These are phyloP conservation scores for Neonectria sp. DNA, from an alignment of 2,329 filamentous ascomycete genomes.

Conservation along the genomic window DNA sequence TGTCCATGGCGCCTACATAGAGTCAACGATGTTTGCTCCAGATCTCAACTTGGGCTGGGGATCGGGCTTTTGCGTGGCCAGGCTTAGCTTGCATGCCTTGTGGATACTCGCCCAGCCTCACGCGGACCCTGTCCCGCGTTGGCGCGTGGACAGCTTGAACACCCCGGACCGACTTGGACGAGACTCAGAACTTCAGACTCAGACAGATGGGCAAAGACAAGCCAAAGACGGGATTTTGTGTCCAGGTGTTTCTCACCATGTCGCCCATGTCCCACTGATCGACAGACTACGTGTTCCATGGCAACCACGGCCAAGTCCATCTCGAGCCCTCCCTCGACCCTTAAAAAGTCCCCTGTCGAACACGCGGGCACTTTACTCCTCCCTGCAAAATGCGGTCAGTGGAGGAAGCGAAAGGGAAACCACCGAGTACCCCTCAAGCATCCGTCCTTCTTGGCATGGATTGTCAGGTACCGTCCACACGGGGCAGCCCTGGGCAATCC, in stretches of 20 bases:
- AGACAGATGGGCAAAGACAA: background rate
- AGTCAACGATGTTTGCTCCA: slow-evolving; percentile 42
- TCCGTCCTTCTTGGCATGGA: slow-evolving; percentile 22
- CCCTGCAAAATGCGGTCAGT: background rate
- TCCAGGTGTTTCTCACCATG: background rate
- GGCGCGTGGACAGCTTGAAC: slow-evolving; percentile 1
- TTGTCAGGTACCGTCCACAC: slow-evolving; percentile 24
- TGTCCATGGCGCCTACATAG: slow-evolving; percentile 25
- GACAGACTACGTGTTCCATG: background rate
- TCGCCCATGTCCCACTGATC: background rate
- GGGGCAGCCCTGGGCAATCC: slow-evolving; percentile 6
- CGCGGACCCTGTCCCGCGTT: slow-evolving; percentile 8
- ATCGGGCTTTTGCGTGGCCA: slow-evolving; percentile 28
- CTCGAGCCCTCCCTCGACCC: too few species aligned
- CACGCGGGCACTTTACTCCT: background rate
- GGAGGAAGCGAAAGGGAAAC: background rate
- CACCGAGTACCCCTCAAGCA: background rate
- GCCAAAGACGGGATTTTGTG: too few species aligned
- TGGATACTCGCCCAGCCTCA: slow-evolving; percentile 29
- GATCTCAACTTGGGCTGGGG: slow-evolving; percentile 46
- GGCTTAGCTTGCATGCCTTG: slow-evolving; percentile 22
- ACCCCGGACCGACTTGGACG: slow-evolving; percentile 20
- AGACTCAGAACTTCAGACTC: background rate
- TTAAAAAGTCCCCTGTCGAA: background rate
- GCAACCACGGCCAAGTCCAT: too few species aligned